Evolutionary conservation across 768 basidiomycete species (phyloP), one percentile per base, ranked within the genome.

Genomic region (Harrya chromipes): DNA sequence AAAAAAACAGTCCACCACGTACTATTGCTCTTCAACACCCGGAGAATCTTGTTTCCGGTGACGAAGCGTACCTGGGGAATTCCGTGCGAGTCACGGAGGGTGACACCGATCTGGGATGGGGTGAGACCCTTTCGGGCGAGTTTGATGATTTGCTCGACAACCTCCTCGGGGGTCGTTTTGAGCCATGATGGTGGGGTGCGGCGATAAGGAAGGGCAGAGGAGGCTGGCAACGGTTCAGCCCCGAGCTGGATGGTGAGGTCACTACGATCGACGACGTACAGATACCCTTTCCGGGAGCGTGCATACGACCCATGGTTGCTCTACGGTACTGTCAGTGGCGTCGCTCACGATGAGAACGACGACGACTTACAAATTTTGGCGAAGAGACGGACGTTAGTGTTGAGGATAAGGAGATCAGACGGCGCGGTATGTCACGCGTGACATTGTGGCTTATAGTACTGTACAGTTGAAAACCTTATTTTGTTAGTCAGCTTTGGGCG

Each of bases 201-300:
- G 72, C 90, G 87, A 82, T 97, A 97, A 51, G 95, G 95, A 67
- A 98, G 90, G 61, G 95, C 94, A 68, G 95, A 97, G 75, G 93
- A 94, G 49, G 63, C 63, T 64, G 20, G 11, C 12, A 4, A 12
- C 20, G 2, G 24, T 34, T 55, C 17, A 49, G 76, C 87, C 84
- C 77, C 45, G 20, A 50, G 23, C 21, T 41, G 9, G 29, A 26
- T 34, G 38, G 39, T 10, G 5, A 1, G 41, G 33, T 40, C 29
- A 23, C 11, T 4, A 13, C 1, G 23, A 19, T 26, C 47, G 20
- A 50, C 42, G n/a, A 84, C 87, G 64, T 73, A 92, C 89, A 90
- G 81, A 98, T 97, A 83, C 94, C 95, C 92, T 98, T 98, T 76
- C 93, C 93, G 75, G 94, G 93, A 84, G 94, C 94, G 84, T 98